These are phyloP conservation scores for Aegilops umbellulata DNA, from an alignment of 176 grass and related monocot species.

Conservation along the genomic window DNA sequence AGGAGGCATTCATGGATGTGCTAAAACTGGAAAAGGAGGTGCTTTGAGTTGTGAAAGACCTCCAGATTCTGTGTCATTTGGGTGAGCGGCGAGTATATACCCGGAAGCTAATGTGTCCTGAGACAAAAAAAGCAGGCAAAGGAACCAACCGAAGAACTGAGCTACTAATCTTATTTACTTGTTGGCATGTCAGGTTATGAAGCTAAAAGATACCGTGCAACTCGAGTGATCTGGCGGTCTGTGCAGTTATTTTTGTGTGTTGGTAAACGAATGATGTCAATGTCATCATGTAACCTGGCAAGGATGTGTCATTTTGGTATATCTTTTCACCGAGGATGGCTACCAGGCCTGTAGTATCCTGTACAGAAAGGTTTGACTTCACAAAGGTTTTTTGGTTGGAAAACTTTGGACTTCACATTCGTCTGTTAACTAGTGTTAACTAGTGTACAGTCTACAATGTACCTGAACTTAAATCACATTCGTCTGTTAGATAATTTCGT, in stretches of 20 bases:
- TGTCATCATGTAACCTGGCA: neutral
- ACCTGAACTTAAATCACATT: too few relatives aligned
- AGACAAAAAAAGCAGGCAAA: neutral
- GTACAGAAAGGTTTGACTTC: neutral
- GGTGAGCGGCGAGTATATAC: neutral
- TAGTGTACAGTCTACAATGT: too few relatives aligned
- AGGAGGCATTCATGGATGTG: conserved; percentile 98
- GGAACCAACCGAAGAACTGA: conserved; percentile 15
- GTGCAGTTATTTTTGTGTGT: neutral
- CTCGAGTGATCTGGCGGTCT: neutral
- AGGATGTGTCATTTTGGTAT: neutral
- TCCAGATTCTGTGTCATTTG: neutral
- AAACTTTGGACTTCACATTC: neutral
- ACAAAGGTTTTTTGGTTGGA: neutral
- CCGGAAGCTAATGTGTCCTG: neutral
- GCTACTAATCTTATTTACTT: conserved; percentile 15
- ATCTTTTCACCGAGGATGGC: neutral
- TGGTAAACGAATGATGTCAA: neutral
- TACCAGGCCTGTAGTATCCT: neutral
- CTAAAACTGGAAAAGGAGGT: conserved; percentile 95
- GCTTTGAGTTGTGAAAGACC: conserved; percentile 38
- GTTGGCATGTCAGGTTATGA: neutral
- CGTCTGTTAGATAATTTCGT: too few relatives aligned
- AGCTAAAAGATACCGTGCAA: neutral
- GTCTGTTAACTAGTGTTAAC: too few relatives aligned